These are phyloP conservation scores for Trichoderma lentiforme DNA, from an alignment of 2,329 filamentous ascomycete genomes.

Conservation along the genomic window DNA sequence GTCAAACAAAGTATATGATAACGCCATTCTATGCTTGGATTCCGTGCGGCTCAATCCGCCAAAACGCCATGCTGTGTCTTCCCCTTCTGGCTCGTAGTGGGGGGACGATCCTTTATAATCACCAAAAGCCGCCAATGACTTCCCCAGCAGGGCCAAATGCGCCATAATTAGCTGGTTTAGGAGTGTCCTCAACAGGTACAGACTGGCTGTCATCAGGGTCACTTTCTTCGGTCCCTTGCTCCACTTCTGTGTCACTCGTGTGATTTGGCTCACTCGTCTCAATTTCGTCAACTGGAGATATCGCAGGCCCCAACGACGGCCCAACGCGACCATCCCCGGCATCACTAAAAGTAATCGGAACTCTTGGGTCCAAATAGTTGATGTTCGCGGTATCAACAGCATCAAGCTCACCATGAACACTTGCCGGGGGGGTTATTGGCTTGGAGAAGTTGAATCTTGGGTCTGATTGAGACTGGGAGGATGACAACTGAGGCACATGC, in stretches of 20 bases:
- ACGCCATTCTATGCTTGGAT: conserved; percentile 15
- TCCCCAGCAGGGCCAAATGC: conserved; percentile 10
- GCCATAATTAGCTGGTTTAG: neutral
- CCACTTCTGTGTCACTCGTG: conserved; percentile 32
- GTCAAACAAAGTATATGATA: neutral
- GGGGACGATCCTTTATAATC: neutral
- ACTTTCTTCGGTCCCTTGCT: conserved; percentile 34
- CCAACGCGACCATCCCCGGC: conserved; percentile 16
- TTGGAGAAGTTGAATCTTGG: conserved; percentile 38
- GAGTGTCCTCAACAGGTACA: neutral
- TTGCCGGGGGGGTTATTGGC: conserved; percentile 28
- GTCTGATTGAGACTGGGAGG: conserved; percentile 8
- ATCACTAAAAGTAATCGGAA: neutral
- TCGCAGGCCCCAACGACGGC: conserved; percentile 19
- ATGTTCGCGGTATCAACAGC: neutral
- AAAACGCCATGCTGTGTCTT: neutral
- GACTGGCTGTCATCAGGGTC: conserved; percentile 27
- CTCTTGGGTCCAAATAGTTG: conserved; percentile 3
- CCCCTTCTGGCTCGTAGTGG: neutral
- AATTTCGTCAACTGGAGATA: conserved; percentile 29
- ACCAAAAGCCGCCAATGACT: conserved; percentile 7
- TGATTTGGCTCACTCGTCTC: conserved; percentile 34
- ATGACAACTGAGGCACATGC: conserved; percentile 29
- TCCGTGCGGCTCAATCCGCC: neutral
- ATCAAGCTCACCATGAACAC: neutral